phyloP scores from a whole-genome alignment of 768 basidiomycete species.

The Boletus huronensis region DNA sequence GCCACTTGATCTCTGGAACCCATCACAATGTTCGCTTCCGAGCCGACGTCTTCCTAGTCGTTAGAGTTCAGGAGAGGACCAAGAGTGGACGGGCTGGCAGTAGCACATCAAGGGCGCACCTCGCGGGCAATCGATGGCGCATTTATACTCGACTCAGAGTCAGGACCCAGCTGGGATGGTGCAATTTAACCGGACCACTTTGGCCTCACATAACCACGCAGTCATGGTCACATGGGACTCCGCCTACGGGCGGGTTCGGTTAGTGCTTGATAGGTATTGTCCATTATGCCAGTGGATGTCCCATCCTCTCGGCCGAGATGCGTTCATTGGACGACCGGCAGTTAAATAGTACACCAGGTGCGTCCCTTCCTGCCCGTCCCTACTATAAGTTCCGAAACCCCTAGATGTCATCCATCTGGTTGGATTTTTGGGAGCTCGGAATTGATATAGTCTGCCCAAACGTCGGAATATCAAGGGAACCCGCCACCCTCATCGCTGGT shows the following conservation, averaged over 20 bases:
- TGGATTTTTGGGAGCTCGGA: background rate
- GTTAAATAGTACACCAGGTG: too few relatives aligned
- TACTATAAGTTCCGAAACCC: background rate
- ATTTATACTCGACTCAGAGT: constrained; percentile 15
- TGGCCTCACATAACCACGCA: background rate
- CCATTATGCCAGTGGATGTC: too few relatives aligned
- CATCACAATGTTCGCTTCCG: constrained; percentile 17
- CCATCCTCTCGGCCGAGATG: background rate
- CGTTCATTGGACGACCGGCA: background rate
- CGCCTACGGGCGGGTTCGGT: background rate
- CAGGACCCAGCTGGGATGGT: background rate
- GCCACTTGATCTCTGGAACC: background rate
- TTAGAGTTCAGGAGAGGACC: constrained; percentile 2
- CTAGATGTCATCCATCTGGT: background rate
- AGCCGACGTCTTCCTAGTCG: constrained; percentile 4
- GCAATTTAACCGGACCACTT: background rate
- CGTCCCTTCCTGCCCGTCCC: too few relatives aligned
- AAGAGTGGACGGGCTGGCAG: constrained; percentile 15
- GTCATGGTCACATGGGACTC: background rate
- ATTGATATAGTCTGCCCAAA: background rate
- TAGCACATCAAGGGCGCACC: background rate
- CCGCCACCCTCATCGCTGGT: background rate
- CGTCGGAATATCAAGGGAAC: background rate
- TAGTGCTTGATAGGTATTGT: too few relatives aligned
- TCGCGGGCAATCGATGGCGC: background rate